Evolutionary conservation across 306 rosid genomes (phyloP), one percentile per base, ranked within the genome.

Genomic region (Luffa acutangula): DNA sequence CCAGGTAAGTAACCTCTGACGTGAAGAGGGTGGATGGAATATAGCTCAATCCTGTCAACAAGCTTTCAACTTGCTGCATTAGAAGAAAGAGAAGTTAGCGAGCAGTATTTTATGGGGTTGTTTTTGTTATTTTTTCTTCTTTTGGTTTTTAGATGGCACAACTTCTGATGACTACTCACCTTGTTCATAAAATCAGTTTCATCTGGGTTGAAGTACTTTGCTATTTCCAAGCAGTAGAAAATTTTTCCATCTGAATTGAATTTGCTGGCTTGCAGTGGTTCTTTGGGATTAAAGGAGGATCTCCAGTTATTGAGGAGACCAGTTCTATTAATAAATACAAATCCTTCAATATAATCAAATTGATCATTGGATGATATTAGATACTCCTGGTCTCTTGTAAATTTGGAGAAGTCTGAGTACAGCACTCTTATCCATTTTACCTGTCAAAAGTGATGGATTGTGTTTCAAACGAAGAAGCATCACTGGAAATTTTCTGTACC

Each of bases 361-460:
- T 93, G 86, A 75, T 90, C 80, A 58, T 82, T 81, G 49, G 93
- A 83, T 75, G 97, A 90, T 88, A 96, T 87, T 54, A 96, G 83
- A 75, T 83, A 42, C 85, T 96, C 99, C 90, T 96, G 98, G 84
- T 96, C 98, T 79, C 80, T 84, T 60, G 92, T 34, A 84, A 96
- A 93, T 52, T 13, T 64, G 36, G 89, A 80, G 88, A 96, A 96
- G 56, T 96, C 92, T 63, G 97, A 91, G 89, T 96, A 96, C 17
- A 96, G 85, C 82, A 88, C 92, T 76, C 93, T 86, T n/a, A 96
- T 91, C 97, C 99, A 96, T 84, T 93, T 93, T 84, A 90, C 97
- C 97, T 92, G 89, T 39, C 53, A 81, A 80, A 86, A 59, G 14
- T 53, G 20, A 66, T 59, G 21, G 36, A 52, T 51, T 69, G 80